Base-by-base conservation (phyloP, 495 filamentous ascomycete genomes). In the Penicillium cataractarum region DNA sequence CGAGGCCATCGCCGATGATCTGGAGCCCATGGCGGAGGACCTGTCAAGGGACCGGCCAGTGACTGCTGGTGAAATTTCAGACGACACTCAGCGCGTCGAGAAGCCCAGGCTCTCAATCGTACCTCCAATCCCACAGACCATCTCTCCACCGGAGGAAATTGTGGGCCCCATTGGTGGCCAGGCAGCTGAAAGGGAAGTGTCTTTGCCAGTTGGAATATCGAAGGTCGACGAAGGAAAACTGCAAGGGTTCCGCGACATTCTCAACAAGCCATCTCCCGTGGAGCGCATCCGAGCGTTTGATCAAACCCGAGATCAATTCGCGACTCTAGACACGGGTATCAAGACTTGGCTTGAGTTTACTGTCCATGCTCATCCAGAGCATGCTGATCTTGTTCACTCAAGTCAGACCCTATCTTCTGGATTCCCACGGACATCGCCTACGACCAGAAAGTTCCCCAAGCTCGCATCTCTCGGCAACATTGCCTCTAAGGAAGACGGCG, bases 211-310 rank as follows among this genome's bases (percentile, higher is more conserved):
- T 1, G 56, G 31, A 12, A 37, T 10, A 6, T 64, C 71, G 9
- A 49, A 71, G 9, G 60, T 70, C 17, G 57, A 68, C 32, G 74
- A 78, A 46, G 68, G 76, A 24, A 84, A 78, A 54, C 72, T 84
- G 10, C 67, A 84, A 24, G 74, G 83, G 6, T 93, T 93, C 74
- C 84, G 89, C 24, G 87, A 93, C 39, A 94, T 95, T 51, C 76
- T 92, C 52, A 83, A 84, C 5, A 77, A 92, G 35, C 80, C 82
- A 21, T 78, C 83, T 6, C 66, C 84, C 0, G 67, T 80, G 26
- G 89, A 93, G 40, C 86, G 92, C 24, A 88, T 92, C 49, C 74
- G 80, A 37, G 84, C 86, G 1, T 95, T 87, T 69, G 83, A 92
- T 63, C 83, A 86, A 35, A 89, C 89, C 0, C 82, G 91, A 51